Percentiles rank a stretch among this genome's conserved stretches.
These are phyloP conservation scores for Hansenula sp. DNA, from an alignment of 1,139 yeast genomes.

Conservation along the genomic window DNA sequence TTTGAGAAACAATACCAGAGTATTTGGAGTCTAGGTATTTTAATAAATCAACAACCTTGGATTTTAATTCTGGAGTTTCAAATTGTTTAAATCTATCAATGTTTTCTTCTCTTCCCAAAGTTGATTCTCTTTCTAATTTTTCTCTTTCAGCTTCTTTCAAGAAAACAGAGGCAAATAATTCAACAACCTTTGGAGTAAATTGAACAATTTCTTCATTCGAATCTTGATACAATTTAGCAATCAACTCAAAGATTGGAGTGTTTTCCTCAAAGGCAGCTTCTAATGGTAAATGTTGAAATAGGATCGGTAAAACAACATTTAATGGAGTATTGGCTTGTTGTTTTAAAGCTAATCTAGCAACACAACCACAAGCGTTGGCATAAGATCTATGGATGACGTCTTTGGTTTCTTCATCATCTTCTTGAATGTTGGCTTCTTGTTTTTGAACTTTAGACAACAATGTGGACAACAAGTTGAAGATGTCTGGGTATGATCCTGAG, in stretches of 20 bases:
- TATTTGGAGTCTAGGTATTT: slow-evolving; percentile 67
- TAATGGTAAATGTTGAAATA: slow-evolving; percentile 79
- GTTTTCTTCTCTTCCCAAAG: slow-evolving; percentile 81
- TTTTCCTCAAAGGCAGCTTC: slow-evolving; percentile 90
- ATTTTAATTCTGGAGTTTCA: slow-evolving; percentile 60
- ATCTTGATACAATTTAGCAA: slow-evolving; percentile 66
- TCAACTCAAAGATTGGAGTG: slow-evolving; percentile 79
- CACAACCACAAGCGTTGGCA: slow-evolving; percentile 97
- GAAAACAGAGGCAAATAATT: slow-evolving; percentile 68
- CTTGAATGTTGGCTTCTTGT: slow-evolving; percentile 51
- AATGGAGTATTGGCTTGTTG: slow-evolving; percentile 74
- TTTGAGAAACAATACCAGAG: slow-evolving; percentile 56
- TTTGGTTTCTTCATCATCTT: slow-evolving; percentile 73
- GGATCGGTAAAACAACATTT: slow-evolving; percentile 72
- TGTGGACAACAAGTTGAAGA: slow-evolving; percentile 75
- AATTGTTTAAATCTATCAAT: slow-evolving; percentile 77
- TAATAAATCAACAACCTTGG: slow-evolving; percentile 64
- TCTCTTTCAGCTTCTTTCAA: slow-evolving; percentile 68
- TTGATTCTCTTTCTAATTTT: slow-evolving; percentile 65
- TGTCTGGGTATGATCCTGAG: slow-evolving; percentile 59
- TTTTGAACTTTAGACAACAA: slow-evolving; percentile 76
- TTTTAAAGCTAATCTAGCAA: slow-evolving; percentile 83
- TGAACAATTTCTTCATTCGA: slow-evolving; percentile 53
- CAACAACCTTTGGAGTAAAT: slow-evolving; percentile 63
- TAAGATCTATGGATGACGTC: slow-evolving; percentile 81